Evolutionary conservation across 805 yeast genomes (phyloP).

Genomic region (Starmerella tilneyi): DNA sequence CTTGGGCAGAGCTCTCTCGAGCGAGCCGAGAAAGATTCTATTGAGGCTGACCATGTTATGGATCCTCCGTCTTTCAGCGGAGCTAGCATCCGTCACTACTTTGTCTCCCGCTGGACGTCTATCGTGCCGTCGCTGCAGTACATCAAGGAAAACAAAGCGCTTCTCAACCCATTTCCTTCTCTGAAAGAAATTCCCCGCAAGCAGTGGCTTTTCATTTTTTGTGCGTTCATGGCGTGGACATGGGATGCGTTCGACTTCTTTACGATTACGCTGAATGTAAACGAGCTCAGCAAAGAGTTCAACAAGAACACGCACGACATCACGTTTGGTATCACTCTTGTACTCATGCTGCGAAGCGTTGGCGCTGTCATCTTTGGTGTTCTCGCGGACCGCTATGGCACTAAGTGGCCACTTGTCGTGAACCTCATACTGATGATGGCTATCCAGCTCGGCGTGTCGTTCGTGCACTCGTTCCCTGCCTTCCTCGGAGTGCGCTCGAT

Average conservation of each 20-base stretch:
- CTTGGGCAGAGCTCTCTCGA: not conserved
- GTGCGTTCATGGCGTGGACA: slow-evolving; percentile 59
- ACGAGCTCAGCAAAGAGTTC: slow-evolving; percentile 42
- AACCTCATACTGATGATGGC: slow-evolving; percentile 44
- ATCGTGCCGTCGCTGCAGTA: slow-evolving; percentile 27
- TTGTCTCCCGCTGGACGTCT: slow-evolving; percentile 29
- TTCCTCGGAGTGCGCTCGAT: slow-evolving; percentile 54
- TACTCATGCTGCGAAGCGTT: slow-evolving; percentile 58
- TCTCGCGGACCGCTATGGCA: slow-evolving; percentile 52
- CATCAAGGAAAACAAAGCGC: slow-evolving; percentile 17
- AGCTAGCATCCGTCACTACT: slow-evolving; percentile 27
- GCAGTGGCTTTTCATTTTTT: slow-evolving; percentile 52
- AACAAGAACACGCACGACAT: slow-evolving; percentile 39
- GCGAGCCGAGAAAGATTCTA: not conserved
- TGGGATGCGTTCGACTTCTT: slow-evolving; percentile 68
- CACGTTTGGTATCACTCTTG: slow-evolving; percentile 66
- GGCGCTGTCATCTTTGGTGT: slow-evolving; percentile 62
- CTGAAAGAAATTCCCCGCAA: slow-evolving; percentile 39
- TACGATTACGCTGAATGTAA: slow-evolving; percentile 46
- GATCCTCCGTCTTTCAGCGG: slow-evolving; percentile 16
- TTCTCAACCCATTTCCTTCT: slow-evolving; percentile 54
- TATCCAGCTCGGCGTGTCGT: slow-evolving; percentile 58
- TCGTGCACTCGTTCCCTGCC: slow-evolving; percentile 47
- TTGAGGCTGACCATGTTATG: slow-evolving; percentile 11
- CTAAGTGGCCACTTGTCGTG: slow-evolving; percentile 53